Evolutionary conservation across 306 rosid species (phyloP).

Genomic region (Macrotyloma uniflorum): DNA sequence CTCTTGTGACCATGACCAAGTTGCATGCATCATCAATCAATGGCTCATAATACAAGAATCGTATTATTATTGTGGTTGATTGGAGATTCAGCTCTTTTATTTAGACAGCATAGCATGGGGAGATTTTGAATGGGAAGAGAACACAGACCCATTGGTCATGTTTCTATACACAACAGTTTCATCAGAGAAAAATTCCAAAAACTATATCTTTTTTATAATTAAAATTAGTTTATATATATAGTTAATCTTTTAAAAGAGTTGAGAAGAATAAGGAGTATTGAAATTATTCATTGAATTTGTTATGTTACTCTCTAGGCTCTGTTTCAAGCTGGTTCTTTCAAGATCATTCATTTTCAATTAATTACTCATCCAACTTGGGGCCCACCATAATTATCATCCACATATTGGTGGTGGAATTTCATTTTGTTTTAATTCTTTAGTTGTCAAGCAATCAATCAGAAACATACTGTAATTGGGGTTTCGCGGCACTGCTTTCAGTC

Average conservation of each 20-base stretch:
- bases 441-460: slow-evolving; percentile 32
- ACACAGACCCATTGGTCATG: background rate
- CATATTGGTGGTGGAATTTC: slow-evolving; percentile 36
- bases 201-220: no score
- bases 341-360: slow-evolving; percentile 42
- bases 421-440: slow-evolving; percentile 31
- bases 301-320: background rate
- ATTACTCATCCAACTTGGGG: slow-evolving; percentile 45
- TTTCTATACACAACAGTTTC: no score
- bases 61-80: slow-evolving; percentile 22
- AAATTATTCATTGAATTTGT: background rate
- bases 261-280: background rate
- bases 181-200: no score
- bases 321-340: slow-evolving; percentile 27
- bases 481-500: background rate
- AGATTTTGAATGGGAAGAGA: slow-evolving; percentile 15
- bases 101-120: slow-evolving; percentile 27
- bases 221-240: no score
- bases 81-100: slow-evolving; percentile 22
- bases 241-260: no score
- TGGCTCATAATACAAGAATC: slow-evolving; percentile 8
- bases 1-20: slow-evolving; percentile 9
- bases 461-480: background rate
- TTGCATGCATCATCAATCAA: background rate
- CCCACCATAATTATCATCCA: slow-evolving; percentile 49